Percentiles rank a stretch among this genome's conserved stretches.
These are phyloP conservation scores for Gloeostereum incarnatum DNA, from an alignment of 768 basidiomycete genomes.

Conservation along the genomic window DNA sequence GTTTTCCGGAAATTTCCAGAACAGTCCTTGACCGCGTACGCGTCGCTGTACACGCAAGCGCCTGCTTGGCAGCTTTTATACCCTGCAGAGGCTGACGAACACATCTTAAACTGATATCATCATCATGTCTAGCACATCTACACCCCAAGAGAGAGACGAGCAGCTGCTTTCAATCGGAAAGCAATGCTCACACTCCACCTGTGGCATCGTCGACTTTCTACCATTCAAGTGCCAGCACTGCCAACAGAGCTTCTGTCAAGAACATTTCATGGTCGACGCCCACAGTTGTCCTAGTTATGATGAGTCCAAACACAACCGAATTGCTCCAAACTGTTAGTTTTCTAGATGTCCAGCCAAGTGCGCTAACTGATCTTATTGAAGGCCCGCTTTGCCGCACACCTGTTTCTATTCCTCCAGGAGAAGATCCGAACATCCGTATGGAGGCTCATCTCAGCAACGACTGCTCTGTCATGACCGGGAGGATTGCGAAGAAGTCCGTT, in stretches of 20 bases:
- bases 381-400: slow-evolving; percentile 74
- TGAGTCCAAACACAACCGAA: slow-evolving; percentile 57
- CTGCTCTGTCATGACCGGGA: slow-evolving; percentile 65
- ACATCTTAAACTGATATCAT: background rate
- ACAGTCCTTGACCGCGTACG: background rate
- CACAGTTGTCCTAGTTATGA: slow-evolving; percentile 69
- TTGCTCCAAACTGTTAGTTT: slow-evolving; percentile 68
- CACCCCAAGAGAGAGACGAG: slow-evolving; percentile 28
- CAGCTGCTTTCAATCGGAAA: slow-evolving; percentile 59
- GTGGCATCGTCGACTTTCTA: slow-evolving; percentile 72
- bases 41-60: slow-evolving; percentile 8
- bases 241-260: slow-evolving; percentile 57
- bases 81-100: background rate
- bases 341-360: background rate
- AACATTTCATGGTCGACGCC: slow-evolving; percentile 64
- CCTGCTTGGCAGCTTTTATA: slow-evolving; percentile 1
- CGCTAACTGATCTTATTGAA: slow-evolving; percentile 13
- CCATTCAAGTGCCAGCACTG: slow-evolving; percentile 87
- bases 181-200: slow-evolving; percentile 60
- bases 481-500: slow-evolving; percentile 32
- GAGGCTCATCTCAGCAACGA: slow-evolving; percentile 60
- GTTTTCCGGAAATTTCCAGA: background rate
- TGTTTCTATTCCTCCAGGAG: slow-evolving; percentile 64
- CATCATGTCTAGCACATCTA: slow-evolving; percentile 16
- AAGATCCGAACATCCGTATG: slow-evolving; percentile 79